Base-by-base conservation (phyloP, 139 green algal species). In the Ulvella scutata region DNA sequence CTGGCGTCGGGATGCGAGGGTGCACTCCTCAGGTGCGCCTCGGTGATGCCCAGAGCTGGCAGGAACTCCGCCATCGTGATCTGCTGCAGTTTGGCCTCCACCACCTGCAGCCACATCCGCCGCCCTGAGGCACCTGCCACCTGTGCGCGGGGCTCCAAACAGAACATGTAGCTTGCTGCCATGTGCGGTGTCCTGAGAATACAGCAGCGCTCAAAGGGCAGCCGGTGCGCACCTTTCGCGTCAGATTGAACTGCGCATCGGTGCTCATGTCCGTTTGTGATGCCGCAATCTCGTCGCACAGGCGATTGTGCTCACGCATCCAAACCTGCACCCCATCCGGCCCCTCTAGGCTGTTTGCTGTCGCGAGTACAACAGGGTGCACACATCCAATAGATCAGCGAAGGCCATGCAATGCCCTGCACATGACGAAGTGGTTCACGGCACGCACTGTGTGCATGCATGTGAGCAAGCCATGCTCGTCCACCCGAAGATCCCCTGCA, bases 51-150 rank as follows among this genome's bases (percentile, higher is more conserved):
- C n/a, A 67, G 51, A n/a, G 51, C 51, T 26, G 51, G 51, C 51
- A 67, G 51, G 51, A 67, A 67, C 51, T 67, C 51, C 13, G 6
- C 4, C 51, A 67, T 67, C 51, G 51, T 67, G 51, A 67, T 67
- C 51, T 67, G 9, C 51, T 67, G 51, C 13, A 67, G 6, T 26
- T 67, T 67, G 2, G 51, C 51, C 13, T 26, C 51, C 0, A 67
- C 20, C 0, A 67, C 51, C 51, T 67, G 1, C 51, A 34, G n/a
- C 31, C 51, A 26, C 10, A 6, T 36, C 51, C 17, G n/a, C 40
- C 13, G 40, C 40, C 40, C 13, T 59, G 40, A 59, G 40, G 40
- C 40, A 59, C 40, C 13, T n/a, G n/a, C n/a, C n/a, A n/a, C n/a
- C n/a, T n/a, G 40, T 59, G 40, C 40, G 40, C 0, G 17, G 40